Conservation (phyloP, 2,329 filamentous ascomycete genomes). For the Arthroderma sp. region DNA sequence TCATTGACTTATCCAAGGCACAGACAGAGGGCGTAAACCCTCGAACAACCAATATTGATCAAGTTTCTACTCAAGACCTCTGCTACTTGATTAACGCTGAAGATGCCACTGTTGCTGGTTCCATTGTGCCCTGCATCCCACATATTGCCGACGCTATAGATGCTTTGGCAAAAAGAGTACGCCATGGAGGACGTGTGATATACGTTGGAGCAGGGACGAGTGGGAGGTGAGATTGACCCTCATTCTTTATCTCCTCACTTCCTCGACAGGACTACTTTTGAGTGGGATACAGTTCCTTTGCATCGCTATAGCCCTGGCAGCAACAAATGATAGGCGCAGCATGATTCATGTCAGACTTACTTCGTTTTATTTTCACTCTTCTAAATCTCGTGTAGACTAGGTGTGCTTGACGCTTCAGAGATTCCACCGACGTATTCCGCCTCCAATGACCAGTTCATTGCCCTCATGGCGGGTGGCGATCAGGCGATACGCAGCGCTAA, state of each 20-base stretch:
- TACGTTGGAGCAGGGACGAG: slow-evolving; percentile 35
- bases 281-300: background rate
- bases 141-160: slow-evolving; percentile 25
- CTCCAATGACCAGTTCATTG: slow-evolving; percentile 27
- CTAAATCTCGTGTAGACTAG: slow-evolving; percentile 18
- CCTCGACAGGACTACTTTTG: background rate
- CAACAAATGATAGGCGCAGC: no score
- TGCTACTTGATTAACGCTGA: slow-evolving; percentile 28
- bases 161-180: slow-evolving; percentile 18
- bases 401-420: slow-evolving; percentile 31
- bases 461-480: slow-evolving; percentile 32
- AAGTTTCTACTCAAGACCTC: slow-evolving; percentile 26
- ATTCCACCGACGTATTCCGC: slow-evolving; percentile 32
- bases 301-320: no score
- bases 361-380: background rate
- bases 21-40: slow-evolving; percentile 28
- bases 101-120: slow-evolving; percentile 21
- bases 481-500: slow-evolving; percentile 27
- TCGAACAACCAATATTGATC: slow-evolving; percentile 23
- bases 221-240: slow-evolving; percentile 21
- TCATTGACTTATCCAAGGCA: slow-evolving; percentile 18
- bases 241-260: background rate
- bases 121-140: slow-evolving; percentile 20
- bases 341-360: background rate
- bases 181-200: slow-evolving; percentile 22